Evolutionary conservation across 2,329 filamentous ascomycete genomes (phyloP), one percentile per base, ranked within the genome.

Genomic region (Ascochyta clinopodiicola): DNA sequence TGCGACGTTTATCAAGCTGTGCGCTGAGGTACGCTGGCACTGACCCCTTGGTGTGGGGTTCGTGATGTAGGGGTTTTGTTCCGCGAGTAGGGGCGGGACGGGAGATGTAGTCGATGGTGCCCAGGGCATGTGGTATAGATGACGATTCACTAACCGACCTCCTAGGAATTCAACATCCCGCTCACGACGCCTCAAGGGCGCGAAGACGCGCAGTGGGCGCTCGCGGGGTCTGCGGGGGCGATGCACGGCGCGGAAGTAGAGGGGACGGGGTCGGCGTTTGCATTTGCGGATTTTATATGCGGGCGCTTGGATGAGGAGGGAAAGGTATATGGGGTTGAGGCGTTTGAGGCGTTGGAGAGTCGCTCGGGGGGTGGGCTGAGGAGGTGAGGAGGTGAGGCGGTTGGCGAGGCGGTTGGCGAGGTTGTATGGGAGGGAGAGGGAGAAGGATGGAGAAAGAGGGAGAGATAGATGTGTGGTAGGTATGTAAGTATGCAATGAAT

Each of bases 121-220:
- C 17, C 17, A 17, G 17, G 17, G 17, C 17, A 17, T 17, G 17
- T 17, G 17, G 17, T 17, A 17, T 17, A 17, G 22, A 24, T 24
- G 22, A 24, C 22, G 4, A 24, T 6, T 6, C 4, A 24, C 22
- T 6, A 24, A 24, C 22, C 22, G 22, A 8, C 27, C 24, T 47
- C 43, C 4, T 31, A 47, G 50, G 39, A 54, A 6, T 54, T 48
- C 8, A 25, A 34, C 12, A 15, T 44, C n/a, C 15, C 43, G n/a
- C n/a, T 48, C 13, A 48, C 19, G 1, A 34, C 51, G 25, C 44
- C 44, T 2, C 44, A 54, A 15, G 38, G n/a, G 7, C 10, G 38
- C 12, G 51, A 44, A 17, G 51, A 54, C 19, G 44, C 51, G n/a
- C 44, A 48, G 7, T 48, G 51, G 51, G 51, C 51, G n/a, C 51